Conservation (phyloP, 768 basidiomycete species). For the Amanita exitialis region DNA sequence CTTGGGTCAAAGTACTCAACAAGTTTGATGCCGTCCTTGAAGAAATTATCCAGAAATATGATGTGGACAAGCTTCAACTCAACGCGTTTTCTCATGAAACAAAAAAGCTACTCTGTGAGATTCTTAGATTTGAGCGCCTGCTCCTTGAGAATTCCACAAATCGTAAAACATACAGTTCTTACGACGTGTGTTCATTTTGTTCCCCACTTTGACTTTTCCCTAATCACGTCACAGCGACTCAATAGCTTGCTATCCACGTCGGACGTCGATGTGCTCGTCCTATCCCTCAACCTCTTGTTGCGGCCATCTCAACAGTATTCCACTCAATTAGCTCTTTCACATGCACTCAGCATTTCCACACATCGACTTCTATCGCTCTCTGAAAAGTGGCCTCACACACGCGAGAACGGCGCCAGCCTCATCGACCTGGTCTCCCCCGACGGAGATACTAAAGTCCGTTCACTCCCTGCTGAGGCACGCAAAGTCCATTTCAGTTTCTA, state of each 20-base stretch:
- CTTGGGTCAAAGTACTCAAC: constrained; percentile 94
- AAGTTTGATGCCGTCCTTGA: constrained; percentile 89
- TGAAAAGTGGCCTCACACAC: constrained; percentile 74
- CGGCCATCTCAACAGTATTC: constrained; percentile 96
- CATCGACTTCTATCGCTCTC: constrained; percentile 75
- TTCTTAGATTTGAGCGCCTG: constrained; percentile 82
- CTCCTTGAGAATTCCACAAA: constrained; percentile 97
- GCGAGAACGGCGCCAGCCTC: constrained; percentile 72
- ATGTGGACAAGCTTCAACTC: constrained; percentile 76
- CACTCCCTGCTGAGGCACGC: constrained; percentile 61
- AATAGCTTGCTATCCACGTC: constrained; percentile 81
- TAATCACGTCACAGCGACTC: constrained; percentile 51
- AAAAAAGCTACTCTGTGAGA: constrained; percentile 68
- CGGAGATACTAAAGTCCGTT: constrained; percentile 41
- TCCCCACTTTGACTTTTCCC: constrained; percentile 5
- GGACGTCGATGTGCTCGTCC: constrained; percentile 81
- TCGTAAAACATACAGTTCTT: constrained; percentile 91
- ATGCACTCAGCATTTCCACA: constrained; percentile 73
- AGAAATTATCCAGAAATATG: constrained; percentile 73
- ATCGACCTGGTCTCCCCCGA: constrained; percentile 58
- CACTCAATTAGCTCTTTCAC: constrained; percentile 73
- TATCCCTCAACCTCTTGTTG: constrained; percentile 76
- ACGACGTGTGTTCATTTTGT: constrained; percentile 58
- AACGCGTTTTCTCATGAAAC: constrained; percentile 66
- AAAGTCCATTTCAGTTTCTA: constrained; percentile 82